A percentile compares a stretch with the other conserved stretches of the same genome.
These are phyloP conservation scores for Annulohypoxylon stygium DNA, from an alignment of 495 filamentous ascomycete species.

Conservation along the genomic window DNA sequence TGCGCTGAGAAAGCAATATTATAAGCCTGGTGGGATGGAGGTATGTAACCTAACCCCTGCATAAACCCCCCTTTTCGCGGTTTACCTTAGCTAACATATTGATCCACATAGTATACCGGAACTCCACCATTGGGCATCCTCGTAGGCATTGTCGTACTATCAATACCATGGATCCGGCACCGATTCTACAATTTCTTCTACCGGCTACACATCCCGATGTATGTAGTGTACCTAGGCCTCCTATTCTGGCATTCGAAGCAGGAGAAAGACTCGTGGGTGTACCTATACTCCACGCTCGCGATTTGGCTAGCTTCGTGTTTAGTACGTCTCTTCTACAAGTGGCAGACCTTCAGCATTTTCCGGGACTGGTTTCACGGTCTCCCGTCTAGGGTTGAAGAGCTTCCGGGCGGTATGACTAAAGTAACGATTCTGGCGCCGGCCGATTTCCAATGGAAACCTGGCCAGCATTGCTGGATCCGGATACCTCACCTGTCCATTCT, in stretches of 20 bases:
- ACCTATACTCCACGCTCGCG: conserved; percentile 75
- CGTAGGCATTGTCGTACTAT: conserved; percentile 50
- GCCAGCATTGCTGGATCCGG: conserved; percentile 82
- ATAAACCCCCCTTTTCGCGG: background rate
- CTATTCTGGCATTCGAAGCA: conserved; percentile 85
- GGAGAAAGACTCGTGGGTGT: conserved; percentile 81
- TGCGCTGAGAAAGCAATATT: conserved; percentile 46
- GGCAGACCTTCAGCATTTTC: conserved; percentile 72
- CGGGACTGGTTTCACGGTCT: conserved; percentile 70
- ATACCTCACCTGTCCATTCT: conserved; percentile 76
- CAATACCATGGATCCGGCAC: conserved; percentile 52
- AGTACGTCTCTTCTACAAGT: conserved; percentile 69
- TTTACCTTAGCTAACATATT: background rate
- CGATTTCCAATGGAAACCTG: conserved; percentile 77
- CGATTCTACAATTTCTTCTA: conserved; percentile 77
- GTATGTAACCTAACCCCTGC: conserved; percentile 12
- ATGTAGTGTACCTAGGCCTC: conserved; percentile 75
- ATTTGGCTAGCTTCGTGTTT: conserved; percentile 72
- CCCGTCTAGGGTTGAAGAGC: conserved; percentile 71
- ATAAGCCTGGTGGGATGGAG: conserved; percentile 46
- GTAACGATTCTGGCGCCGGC: conserved; percentile 72
- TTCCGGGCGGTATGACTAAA: conserved; percentile 79
- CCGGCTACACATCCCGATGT: conserved; percentile 73
- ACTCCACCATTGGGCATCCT: conserved; percentile 53
- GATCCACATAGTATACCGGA: conserved; percentile 50